These are phyloP conservation scores for Graphiopsis chlorocephala DNA, from an alignment of 2,329 filamentous ascomycete genomes.

Conservation along the genomic window DNA sequence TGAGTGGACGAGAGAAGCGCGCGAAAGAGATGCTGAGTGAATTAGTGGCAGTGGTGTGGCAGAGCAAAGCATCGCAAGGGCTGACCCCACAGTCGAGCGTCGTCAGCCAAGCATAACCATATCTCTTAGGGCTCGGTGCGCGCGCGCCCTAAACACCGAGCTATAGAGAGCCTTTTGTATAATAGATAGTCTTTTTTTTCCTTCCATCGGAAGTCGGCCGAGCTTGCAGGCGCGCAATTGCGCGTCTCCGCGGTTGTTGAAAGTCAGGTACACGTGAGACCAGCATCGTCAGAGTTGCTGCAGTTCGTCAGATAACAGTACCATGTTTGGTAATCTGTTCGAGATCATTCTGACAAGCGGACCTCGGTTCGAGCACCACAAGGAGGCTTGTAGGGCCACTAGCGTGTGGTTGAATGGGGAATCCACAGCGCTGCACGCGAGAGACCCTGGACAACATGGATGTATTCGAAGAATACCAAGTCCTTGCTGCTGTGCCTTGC, in stretches of 20 bases:
- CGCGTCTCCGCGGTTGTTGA: neutral
- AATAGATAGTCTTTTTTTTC: constrained; percentile 1
- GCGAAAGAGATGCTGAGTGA: neutral
- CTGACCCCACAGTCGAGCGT: constrained; percentile 6
- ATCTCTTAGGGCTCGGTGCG: constrained; percentile 3
- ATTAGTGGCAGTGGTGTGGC: constrained; percentile 5
- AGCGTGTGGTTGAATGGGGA: neutral
- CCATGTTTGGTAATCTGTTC: neutral
- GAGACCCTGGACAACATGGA: neutral
- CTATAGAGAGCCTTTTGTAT: neutral
- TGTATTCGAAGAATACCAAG: neutral
- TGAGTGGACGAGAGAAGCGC: neutral
- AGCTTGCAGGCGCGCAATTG: neutral
- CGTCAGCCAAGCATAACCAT: constrained; percentile 12
- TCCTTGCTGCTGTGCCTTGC: neutral
- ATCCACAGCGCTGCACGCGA: constrained; percentile 7
- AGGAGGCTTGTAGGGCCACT: constrained; percentile 5
- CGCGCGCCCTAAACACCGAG: constrained; percentile 2
- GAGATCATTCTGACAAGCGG: neutral
- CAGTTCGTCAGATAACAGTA: neutral
- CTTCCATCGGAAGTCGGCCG: neutral
- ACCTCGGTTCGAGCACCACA: neutral
- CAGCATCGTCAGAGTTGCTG: neutral
- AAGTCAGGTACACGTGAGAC: neutral
- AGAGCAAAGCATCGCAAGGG: neutral